Conservation (phyloP, 208 protist genomes). For the Crithidia acanthocephali region DNA sequence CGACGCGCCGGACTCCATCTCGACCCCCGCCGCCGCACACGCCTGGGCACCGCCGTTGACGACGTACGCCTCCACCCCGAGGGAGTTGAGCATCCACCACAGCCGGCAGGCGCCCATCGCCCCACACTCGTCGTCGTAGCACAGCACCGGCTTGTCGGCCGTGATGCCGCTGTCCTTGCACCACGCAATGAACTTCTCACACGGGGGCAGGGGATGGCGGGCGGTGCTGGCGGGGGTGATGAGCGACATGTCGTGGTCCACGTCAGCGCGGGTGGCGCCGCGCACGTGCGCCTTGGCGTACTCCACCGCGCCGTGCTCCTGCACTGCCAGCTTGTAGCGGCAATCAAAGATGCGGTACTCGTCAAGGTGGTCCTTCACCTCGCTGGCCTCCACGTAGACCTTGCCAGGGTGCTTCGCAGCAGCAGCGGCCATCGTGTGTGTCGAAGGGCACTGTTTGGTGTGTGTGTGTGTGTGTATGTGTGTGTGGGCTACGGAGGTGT, state of each 20-base stretch:
- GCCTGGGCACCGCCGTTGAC: slow-evolving; percentile 75
- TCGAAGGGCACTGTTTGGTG: not conserved
- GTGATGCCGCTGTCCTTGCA: slow-evolving; percentile 57
- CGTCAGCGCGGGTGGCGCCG: slow-evolving; percentile 50
- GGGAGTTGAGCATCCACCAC: slow-evolving; percentile 89
- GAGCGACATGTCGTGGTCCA: slow-evolving; percentile 60
- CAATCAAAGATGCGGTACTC: slow-evolving; percentile 74
- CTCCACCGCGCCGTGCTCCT: slow-evolving; percentile 43
- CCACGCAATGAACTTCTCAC: slow-evolving; percentile 63
- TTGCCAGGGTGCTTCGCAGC: slow-evolving; percentile 32
- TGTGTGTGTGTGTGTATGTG: slow-evolving; percentile 9
- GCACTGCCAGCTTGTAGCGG: slow-evolving; percentile 62
- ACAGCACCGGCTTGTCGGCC: slow-evolving; percentile 58
- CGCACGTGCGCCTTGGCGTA: slow-evolving; percentile 61
- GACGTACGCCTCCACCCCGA: slow-evolving; percentile 85
- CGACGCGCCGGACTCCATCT: slow-evolving; percentile 39
- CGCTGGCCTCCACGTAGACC: slow-evolving; percentile 62
- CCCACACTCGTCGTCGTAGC: slow-evolving; percentile 85
- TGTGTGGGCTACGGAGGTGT: not conserved
- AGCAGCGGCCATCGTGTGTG: slow-evolving; percentile 14
- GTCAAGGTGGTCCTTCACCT: slow-evolving; percentile 44
- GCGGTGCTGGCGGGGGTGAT: slow-evolving; percentile 30
- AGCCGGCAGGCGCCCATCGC: slow-evolving; percentile 74
- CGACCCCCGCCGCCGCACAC: slow-evolving; percentile 48
- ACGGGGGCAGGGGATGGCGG: slow-evolving; percentile 67